Evolutionary conservation across 169 alveolate species (phyloP).

Genomic region (Eimeria sp.): DNA sequence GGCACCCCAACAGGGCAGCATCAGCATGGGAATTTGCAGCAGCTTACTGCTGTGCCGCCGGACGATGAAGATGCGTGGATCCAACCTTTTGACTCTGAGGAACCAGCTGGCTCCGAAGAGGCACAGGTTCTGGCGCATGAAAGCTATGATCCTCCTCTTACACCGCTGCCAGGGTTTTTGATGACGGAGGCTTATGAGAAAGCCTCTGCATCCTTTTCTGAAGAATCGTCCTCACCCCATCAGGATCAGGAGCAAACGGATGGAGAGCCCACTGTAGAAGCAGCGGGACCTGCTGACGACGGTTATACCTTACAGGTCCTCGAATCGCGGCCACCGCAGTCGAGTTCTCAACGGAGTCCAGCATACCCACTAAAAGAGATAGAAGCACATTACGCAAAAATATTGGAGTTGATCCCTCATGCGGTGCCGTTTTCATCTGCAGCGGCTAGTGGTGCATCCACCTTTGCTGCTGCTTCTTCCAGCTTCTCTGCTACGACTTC

Average conservation of each 20-base stretch:
- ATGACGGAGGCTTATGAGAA: background rate
- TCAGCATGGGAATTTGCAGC: background rate
- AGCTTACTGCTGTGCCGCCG: background rate
- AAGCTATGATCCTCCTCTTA: background rate
- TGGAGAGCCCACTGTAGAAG: background rate
- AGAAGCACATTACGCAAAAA: background rate
- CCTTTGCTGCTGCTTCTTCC: background rate
- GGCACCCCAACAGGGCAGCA: background rate
- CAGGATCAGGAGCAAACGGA: background rate
- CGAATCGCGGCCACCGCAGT: too few relatives aligned
- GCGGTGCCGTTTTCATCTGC: background rate
- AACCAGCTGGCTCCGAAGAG: background rate
- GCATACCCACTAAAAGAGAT: background rate
- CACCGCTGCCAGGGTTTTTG: background rate
- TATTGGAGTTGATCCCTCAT: background rate
- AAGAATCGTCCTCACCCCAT: background rate
- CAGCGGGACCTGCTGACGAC: background rate
- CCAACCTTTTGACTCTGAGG: background rate
- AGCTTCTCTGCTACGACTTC: background rate
- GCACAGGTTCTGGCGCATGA: background rate
- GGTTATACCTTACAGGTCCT: background rate
- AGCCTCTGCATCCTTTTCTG: background rate
- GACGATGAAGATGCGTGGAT: background rate
- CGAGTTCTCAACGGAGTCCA: too few relatives aligned
- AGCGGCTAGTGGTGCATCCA: background rate